These are phyloP conservation scores for Podila epigama DNA, from an alignment of 192 early-diverging fungal genomes.

Conservation along the genomic window DNA sequence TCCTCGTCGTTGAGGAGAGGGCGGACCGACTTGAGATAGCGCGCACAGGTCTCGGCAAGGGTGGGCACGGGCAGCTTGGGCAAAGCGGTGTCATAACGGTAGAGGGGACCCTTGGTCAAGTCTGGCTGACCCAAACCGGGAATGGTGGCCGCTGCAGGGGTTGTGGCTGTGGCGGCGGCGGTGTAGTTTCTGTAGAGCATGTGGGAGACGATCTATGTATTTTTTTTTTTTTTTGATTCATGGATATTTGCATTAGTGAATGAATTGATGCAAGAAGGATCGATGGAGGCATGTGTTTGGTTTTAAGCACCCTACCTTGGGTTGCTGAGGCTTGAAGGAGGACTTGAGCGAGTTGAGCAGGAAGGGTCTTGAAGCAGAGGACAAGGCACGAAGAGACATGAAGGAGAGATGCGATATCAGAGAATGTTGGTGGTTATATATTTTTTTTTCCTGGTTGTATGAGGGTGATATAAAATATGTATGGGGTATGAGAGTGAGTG, in stretches of 20 bases:
- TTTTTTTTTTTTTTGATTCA: not conserved
- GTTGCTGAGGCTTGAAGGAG: constrained; percentile 46
- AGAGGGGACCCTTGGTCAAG: constrained; percentile 67
- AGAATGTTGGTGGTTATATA: not conserved
- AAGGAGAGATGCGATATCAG: constrained; percentile 2
- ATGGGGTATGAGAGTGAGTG: no score
- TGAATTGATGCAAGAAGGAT: not conserved
- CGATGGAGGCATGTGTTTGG: not conserved
- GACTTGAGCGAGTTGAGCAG: constrained; percentile 46
- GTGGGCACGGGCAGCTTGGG: constrained; percentile 91
- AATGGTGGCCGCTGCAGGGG: constrained; percentile 11
- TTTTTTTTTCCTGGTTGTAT: not conserved
- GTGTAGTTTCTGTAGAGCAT: constrained; percentile 57
- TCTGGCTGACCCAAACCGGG: constrained; percentile 38
- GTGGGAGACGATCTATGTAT: constrained; percentile 27
- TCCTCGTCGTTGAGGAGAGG: constrained; percentile 77
- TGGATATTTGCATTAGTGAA: not conserved
- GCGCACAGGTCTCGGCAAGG: constrained; percentile 80
- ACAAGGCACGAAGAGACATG: constrained; percentile 50
- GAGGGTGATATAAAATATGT: not conserved
- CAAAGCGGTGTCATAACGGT: constrained; percentile 76
- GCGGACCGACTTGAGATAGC: constrained; percentile 82
- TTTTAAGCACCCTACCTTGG: constrained; percentile 40
- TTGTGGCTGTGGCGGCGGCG: no score
- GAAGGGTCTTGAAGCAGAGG: constrained; percentile 48